Percentiles rank a stretch among this genome's conserved stretches.
These are phyloP conservation scores for Clarireedia hainanense DNA, from an alignment of 2,329 filamentous ascomycete species.

Conservation along the genomic window DNA sequence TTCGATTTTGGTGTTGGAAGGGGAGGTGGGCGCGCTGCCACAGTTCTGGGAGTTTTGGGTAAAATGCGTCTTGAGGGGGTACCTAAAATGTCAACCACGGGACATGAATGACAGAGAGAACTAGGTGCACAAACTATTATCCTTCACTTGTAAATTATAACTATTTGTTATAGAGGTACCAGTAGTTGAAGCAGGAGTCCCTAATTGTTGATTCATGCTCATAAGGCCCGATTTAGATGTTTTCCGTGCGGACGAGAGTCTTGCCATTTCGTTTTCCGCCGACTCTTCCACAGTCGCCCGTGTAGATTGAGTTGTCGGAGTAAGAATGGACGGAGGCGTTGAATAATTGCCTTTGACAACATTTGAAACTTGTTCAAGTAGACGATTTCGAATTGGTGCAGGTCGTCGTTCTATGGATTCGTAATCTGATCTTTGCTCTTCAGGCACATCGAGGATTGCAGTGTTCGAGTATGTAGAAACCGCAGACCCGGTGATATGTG, in stretches of 20 bases:
- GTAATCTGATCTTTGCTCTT: slow-evolving; percentile 10
- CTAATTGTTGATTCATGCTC: slow-evolving; percentile 24
- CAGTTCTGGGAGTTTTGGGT: slow-evolving; percentile 7
- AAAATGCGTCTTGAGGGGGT: slow-evolving; percentile 16
- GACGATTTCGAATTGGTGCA: slow-evolving; percentile 12
- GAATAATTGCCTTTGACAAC: slow-evolving; percentile 17
- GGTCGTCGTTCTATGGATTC: slow-evolving; percentile 5
- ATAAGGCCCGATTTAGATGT: slow-evolving; percentile 21
- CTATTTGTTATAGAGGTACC: slow-evolving; percentile 17
- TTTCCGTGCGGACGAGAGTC: slow-evolving; percentile 22
- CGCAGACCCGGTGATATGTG: slow-evolving; percentile 8
- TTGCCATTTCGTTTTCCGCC: slow-evolving; percentile 24
- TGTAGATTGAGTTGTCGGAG: slow-evolving; percentile 12
- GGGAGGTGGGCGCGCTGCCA: slow-evolving; percentile 20
- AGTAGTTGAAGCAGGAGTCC: slow-evolving; percentile 27
- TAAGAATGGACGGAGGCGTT: slow-evolving; percentile 16
- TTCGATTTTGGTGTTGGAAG: slow-evolving; percentile 28
- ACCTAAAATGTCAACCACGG: slow-evolving; percentile 13
- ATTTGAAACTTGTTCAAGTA: slow-evolving; percentile 16
- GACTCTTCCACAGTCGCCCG: slow-evolving; percentile 7
- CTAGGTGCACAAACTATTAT: slow-evolving; percentile 13
- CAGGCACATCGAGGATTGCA: slow-evolving; percentile 2
- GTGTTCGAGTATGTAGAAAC: slow-evolving; percentile 2
- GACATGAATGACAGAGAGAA: neutral
- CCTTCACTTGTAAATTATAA: slow-evolving; percentile 19